A percentile compares a stretch with the other conserved stretches of the same genome.
Evolutionary conservation across 768 basidiomycete species (phyloP).

Genomic region (Neoboletus subvelutipes): DNA sequence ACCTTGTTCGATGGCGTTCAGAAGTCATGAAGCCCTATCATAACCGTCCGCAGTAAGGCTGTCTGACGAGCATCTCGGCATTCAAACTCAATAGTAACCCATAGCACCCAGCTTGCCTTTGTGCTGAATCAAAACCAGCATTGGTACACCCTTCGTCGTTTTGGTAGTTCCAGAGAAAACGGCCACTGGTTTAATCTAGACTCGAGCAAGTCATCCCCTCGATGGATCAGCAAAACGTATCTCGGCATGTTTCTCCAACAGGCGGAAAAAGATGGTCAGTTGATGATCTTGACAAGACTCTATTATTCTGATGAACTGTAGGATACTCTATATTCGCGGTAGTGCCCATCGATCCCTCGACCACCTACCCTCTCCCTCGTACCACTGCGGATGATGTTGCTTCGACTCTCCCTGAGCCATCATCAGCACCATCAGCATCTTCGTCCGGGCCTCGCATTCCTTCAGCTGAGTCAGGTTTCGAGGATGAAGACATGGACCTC

Average conservation of each 20-base stretch:
- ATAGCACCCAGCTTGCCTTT: conserved; percentile 80
- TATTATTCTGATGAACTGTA: conserved; percentile 31
- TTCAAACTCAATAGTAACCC: conserved; percentile 7
- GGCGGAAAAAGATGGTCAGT: conserved; percentile 77
- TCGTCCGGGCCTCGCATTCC: conserved; percentile 5
- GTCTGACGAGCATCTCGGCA: neutral
- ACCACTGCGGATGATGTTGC: conserved; percentile 73
- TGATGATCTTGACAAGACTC: neutral
- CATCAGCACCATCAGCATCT: conserved; percentile 30
- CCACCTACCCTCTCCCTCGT: conserved; percentile 52
- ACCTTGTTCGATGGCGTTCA: conserved; percentile 82
- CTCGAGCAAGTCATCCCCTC: conserved; percentile 65
- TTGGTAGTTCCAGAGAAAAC: conserved; percentile 52
- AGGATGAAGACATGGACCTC: conserved; percentile 84
- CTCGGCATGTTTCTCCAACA: conserved; percentile 85
- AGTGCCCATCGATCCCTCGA: conserved; percentile 56
- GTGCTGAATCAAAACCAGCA: conserved; percentile 85
- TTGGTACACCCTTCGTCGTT: conserved; percentile 87
- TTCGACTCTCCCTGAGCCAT: conserved; percentile 56
- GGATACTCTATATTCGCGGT: conserved; percentile 84
- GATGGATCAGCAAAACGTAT: conserved; percentile 83
- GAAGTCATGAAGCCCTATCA: conserved; percentile 80
- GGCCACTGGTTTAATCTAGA: conserved; percentile 91
- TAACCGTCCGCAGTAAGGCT: conserved; percentile 69
- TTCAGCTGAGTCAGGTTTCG: conserved; percentile 42